Evolutionary conservation across 1,139 yeast species (phyloP), one percentile per base, ranked within the genome.

Genomic region (Geotrichum fermentans): DNA sequence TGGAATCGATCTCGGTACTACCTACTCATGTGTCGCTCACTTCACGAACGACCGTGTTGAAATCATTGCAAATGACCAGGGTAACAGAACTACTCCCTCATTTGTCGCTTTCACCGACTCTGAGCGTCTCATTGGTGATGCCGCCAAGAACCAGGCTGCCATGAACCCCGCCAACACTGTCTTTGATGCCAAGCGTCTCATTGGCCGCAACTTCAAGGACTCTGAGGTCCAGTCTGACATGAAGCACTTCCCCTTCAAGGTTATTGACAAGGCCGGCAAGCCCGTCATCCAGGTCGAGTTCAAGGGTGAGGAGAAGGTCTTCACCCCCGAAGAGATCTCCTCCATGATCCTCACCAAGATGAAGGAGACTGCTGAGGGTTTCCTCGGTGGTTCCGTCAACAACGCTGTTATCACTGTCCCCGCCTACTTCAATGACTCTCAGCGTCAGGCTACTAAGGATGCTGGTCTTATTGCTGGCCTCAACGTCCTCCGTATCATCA

Each of bases 131-230:
- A 87, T 89, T 69, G 97, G 97, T 80, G 96, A 89, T 76, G 96
- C 96, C 69, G 96, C 96, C 70, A 88, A 88, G 86, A 88, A 88
- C 74, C 96, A 88, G 78, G 96, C 96, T 69, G 96, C 96, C 73
- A 80, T 88, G 80, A 88, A 88, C 86, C 96, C 96, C 71, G 78
- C 75, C 70, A 88, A 88, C 83, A 88, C 96, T 62, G 95, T 88
- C 65, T 88, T 88, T 73, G 96, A 88, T 69, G 96, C 96, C 67
- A 88, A 88, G 82, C 94, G 96, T 80, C 81, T 88, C 73, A 88
- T 88, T 64, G 96, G 96, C 74, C 87, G 96, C 77, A 86, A 82
- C 74, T 88, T 80, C 74, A 77, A 76, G 58, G 96, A 88, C 63
- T 83, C 83, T 61, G 84, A 89, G 63, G 96, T 88, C 62, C 95